Percentiles rank a stretch among this genome's conserved stretches.
Evolutionary conservation across 352 stramenopile genomes (phyloP).

Genomic region (Blastocystis hominis): DNA sequence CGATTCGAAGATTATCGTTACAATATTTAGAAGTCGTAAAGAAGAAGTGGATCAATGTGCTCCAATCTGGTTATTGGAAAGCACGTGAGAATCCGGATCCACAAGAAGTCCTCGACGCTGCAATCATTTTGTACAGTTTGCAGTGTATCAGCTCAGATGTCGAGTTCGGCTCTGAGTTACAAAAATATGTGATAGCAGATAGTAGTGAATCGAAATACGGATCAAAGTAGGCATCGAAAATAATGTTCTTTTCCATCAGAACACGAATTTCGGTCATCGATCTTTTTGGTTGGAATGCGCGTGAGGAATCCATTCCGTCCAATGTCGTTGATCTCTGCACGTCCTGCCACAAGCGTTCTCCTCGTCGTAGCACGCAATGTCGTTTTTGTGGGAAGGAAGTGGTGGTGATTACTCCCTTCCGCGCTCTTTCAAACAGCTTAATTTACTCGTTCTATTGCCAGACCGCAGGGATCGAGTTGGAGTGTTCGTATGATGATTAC

Average conservation of each 20-base stretch:
- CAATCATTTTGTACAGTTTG: conserved; percentile 69
- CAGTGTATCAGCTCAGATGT: conserved; percentile 69
- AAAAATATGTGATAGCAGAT: conserved; percentile 62
- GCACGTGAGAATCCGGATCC: neutral
- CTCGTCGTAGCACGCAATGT: conserved; percentile 68
- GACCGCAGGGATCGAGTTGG: conserved; percentile 28
- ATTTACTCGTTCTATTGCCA: conserved; percentile 58
- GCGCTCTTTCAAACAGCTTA: conserved; percentile 56
- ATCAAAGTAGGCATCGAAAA: neutral
- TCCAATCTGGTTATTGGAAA: conserved; percentile 57
- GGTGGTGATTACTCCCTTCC: conserved; percentile 59
- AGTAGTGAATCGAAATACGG: conserved; percentile 60
- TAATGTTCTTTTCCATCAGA: neutral
- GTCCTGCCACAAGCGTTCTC: conserved; percentile 63
- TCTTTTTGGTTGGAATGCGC: conserved; percentile 74
- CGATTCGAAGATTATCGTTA: conserved; percentile 56
- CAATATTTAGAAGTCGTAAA: conserved; percentile 61
- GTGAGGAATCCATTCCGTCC: conserved; percentile 61
- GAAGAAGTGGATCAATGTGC: conserved; percentile 13
- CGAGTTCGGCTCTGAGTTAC: conserved; percentile 69
- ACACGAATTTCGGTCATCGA: conserved; percentile 62
- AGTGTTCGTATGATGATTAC: conserved; percentile 62
- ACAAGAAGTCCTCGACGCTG: conserved; percentile 65
- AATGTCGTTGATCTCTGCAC: conserved; percentile 64
- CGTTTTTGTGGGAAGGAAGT: conserved; percentile 60